These are phyloP conservation scores for Psilocybe mexicana DNA, from an alignment of 1,284 basidiomycete genomes.

Conservation along the genomic window DNA sequence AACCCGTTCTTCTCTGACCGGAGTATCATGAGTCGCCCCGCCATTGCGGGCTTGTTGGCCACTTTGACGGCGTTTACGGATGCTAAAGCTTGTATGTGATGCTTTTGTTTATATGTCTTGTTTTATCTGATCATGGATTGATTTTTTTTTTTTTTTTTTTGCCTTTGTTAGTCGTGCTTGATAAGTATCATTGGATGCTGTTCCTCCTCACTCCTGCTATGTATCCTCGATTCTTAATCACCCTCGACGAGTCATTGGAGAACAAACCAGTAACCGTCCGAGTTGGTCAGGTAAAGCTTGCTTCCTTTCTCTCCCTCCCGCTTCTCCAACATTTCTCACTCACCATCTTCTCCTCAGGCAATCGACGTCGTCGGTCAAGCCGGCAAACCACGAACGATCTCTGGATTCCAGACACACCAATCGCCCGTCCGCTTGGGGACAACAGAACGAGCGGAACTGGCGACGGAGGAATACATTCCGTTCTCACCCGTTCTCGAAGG, in stretches of 20 bases:
- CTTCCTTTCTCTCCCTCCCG: neutral
- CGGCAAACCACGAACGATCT: constrained; percentile 89
- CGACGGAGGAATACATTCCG: constrained; percentile 95
- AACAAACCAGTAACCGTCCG: constrained; percentile 88
- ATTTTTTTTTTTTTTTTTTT: constrained; percentile 11
- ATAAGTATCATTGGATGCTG: constrained; percentile 98
- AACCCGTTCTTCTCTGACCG: constrained; percentile 98
- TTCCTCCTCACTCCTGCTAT: constrained; percentile 95
- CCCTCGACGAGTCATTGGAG: constrained; percentile 89
- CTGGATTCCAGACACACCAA: constrained; percentile 96
- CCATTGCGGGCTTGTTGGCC: constrained; percentile 89
- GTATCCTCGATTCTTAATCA: constrained; percentile 98
- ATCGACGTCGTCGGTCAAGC: constrained; percentile 91
- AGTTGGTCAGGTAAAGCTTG: constrained; percentile 77
- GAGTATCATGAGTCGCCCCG: constrained; percentile 86
- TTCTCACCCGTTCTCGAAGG: constrained; percentile 90
- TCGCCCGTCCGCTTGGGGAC: constrained; percentile 95
- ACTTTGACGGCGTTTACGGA: constrained; percentile 93
- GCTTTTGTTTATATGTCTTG: neutral
- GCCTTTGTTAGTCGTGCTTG: constrained; percentile 76
- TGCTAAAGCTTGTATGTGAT: constrained; percentile 82
- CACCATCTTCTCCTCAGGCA: constrained; percentile 47
- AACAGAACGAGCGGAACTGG: constrained; percentile 92
- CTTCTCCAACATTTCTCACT: neutral
- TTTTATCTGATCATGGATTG: neutral